phyloP scores from a whole-genome alignment of 345 rosid genomes.

The Citrus unshiu region DNA sequence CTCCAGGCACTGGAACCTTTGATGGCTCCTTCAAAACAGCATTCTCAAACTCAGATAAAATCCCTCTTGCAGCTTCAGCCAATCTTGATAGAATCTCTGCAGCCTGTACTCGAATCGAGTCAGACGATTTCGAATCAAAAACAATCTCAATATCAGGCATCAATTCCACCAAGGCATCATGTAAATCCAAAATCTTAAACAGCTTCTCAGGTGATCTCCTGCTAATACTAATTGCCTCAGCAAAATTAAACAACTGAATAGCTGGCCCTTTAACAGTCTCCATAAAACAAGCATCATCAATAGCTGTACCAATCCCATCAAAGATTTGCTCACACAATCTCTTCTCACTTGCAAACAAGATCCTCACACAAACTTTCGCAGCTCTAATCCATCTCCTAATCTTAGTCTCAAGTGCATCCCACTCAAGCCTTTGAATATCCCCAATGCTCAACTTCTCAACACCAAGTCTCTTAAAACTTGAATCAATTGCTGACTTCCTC shows the following conservation, averaged over 20 bases:
- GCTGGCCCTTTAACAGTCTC: conserved; percentile 85
- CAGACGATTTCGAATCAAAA: conserved; percentile 58
- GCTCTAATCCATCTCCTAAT: conserved; percentile 91
- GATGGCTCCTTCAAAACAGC: conserved; percentile 82
- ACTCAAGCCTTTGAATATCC: conserved; percentile 82
- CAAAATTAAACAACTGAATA: conserved; percentile 74
- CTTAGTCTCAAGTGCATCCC: conserved; percentile 81
- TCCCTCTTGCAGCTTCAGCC: conserved; percentile 85
- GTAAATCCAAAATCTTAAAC: conserved; percentile 86
- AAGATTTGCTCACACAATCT: conserved; percentile 80
- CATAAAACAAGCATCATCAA: conserved; percentile 77
- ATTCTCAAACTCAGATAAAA: conserved; percentile 77
- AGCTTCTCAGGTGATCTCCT: conserved; percentile 90
- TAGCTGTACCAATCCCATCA: conserved; percentile 54
- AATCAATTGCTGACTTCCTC: conserved; percentile 80
- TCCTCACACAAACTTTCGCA: conserved; percentile 69
- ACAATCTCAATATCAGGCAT: conserved; percentile 77
- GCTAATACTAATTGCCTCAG: conserved; percentile 86
- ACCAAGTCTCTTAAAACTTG: conserved; percentile 62
- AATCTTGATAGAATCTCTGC: conserved; percentile 74
- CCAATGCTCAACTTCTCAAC: conserved; percentile 92
- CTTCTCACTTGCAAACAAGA: conserved; percentile 84
- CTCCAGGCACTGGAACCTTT: conserved; percentile 74
- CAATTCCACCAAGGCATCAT: conserved; percentile 67
- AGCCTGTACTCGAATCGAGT: conserved; percentile 62